Conservation (phyloP, 139 green algal genomes). For the Chlamydomonas schloesseri region DNA sequence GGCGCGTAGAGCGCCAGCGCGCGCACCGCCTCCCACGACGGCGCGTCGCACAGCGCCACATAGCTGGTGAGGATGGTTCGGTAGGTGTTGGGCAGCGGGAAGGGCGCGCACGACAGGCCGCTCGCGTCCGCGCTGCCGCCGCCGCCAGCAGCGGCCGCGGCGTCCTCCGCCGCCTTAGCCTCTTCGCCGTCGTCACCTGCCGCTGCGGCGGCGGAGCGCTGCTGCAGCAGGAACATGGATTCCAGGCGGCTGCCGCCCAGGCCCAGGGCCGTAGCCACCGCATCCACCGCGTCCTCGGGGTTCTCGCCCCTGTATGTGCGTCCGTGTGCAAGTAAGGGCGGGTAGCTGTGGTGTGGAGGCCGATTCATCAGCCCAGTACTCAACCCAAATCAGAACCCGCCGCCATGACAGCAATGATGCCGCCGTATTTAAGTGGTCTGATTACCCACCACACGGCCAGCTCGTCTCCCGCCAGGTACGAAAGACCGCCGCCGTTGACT, state of each 20-base stretch:
- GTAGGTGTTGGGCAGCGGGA: conserved; percentile 45
- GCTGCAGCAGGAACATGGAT: conserved; percentile 37
- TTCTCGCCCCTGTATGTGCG: conserved; percentile 2
- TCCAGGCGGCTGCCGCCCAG: conserved; percentile 23
- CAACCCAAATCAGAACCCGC: too few relatives aligned
- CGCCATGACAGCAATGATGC: too few relatives aligned
- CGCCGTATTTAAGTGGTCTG: too few relatives aligned
- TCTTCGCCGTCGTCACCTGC: not conserved
- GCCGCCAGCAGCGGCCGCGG: not conserved
- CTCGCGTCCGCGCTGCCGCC: not conserved
- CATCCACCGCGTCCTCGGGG: not conserved
- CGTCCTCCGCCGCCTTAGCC: not conserved
- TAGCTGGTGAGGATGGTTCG: conserved; percentile 24
- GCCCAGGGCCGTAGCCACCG: not conserved
- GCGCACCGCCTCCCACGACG: not conserved
- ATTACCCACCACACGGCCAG: conserved; percentile 32
- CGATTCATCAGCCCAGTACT: too few relatives aligned
- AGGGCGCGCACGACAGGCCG: not conserved
- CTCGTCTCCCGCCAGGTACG: conserved; percentile 39
- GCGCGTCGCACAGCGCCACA: not conserved
- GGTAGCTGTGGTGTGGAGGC: too few relatives aligned
- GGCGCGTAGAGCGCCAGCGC: not conserved
- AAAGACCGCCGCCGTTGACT: not conserved
- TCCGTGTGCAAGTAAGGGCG: too few relatives aligned
- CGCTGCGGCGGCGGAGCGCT: not conserved